Evolutionary conservation across 306 rosid genomes (phyloP).

Genomic region (Amphicarpaea edgeworthii): DNA sequence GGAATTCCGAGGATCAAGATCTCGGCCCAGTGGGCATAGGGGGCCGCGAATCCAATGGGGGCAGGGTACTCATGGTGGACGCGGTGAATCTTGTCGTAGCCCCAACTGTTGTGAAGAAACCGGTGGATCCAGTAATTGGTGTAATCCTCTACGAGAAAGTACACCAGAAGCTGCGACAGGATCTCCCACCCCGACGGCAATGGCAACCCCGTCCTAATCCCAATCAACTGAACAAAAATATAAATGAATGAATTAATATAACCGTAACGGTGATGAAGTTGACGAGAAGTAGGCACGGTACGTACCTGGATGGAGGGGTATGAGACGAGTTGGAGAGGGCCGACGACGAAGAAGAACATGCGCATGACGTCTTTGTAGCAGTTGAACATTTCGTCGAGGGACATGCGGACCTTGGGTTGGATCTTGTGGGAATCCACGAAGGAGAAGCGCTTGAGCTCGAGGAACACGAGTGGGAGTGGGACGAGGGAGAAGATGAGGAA

Average conservation of each 20-base stretch:
- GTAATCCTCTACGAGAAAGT: slow-evolving; percentile 88
- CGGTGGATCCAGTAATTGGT: slow-evolving; percentile 97
- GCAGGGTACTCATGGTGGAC: slow-evolving; percentile 93
- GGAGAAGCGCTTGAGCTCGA: slow-evolving; percentile 58
- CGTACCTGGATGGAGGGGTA: slow-evolving; percentile 86
- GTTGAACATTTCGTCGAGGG: slow-evolving; percentile 55
- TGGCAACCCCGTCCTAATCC: slow-evolving; percentile 80
- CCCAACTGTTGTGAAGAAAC: slow-evolving; percentile 86
- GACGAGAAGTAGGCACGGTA: too few relatives aligned
- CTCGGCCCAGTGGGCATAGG: slow-evolving; percentile 97
- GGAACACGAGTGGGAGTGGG: slow-evolving; percentile 73
- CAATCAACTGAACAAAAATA: slow-evolving; percentile 60
- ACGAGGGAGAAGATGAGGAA: slow-evolving; percentile 72
- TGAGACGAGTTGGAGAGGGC: slow-evolving; percentile 89
- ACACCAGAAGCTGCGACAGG: slow-evolving; percentile 66
- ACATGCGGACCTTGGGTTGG: slow-evolving; percentile 84
- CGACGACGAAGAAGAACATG: slow-evolving; percentile 78
- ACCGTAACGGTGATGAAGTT: not conserved
- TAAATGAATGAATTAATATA: not conserved
- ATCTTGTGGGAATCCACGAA: slow-evolving; percentile 73
- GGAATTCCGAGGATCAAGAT: slow-evolving; percentile 91
- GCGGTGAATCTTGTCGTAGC: slow-evolving; percentile 86
- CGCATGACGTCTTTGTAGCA: slow-evolving; percentile 87
- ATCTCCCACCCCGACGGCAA: slow-evolving; percentile 96
- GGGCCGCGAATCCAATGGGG: slow-evolving; percentile 92